These are phyloP conservation scores for Phialemoniopsis sp. DNA, from an alignment of 2,329 filamentous ascomycete species.

Conservation along the genomic window DNA sequence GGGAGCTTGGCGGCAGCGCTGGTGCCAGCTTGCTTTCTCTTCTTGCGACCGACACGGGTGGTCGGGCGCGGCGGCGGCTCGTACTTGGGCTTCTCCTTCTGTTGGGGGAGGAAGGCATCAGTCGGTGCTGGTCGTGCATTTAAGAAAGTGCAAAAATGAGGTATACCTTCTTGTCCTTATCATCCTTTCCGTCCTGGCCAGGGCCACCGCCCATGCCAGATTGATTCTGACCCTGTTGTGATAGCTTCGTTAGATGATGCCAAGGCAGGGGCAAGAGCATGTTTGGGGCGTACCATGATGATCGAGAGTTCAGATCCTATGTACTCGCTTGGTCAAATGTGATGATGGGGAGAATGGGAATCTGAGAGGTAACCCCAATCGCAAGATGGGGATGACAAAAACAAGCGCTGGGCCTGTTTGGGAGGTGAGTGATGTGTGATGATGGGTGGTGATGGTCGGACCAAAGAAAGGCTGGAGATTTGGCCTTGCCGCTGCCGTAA, in stretches of 20 bases:
- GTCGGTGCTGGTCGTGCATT: not conserved
- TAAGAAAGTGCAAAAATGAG: slow-evolving; percentile 6
- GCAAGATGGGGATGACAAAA: not conserved
- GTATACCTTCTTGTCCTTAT: slow-evolving; percentile 89
- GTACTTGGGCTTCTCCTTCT: slow-evolving; percentile 99
- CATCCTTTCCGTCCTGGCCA: slow-evolving; percentile 72
- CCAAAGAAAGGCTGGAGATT: slow-evolving; percentile 3
- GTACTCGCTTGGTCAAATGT: too few species aligned
- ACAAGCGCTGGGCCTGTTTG: slow-evolving; percentile 2
- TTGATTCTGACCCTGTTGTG: slow-evolving; percentile 73
- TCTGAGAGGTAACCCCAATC: too few species aligned
- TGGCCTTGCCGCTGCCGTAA: slow-evolving; percentile 7
- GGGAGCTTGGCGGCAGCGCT: slow-evolving; percentile 95
- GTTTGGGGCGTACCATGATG: too few species aligned
- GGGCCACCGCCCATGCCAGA: slow-evolving; percentile 74
- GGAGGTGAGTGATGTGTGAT: too few species aligned
- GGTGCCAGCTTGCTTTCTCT: slow-evolving; percentile 91
- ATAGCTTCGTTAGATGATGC: slow-evolving; percentile 10
- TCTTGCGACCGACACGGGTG: slow-evolving; percentile 95
- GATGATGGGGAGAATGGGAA: too few species aligned
- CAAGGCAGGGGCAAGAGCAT: not conserved
- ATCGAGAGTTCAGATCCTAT: too few species aligned
- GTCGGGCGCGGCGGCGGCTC: slow-evolving; percentile 96
- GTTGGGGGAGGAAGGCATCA: slow-evolving; percentile 6
- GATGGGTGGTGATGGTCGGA: slow-evolving; percentile 5